Base-by-base conservation (phyloP, 331 rosid genomes). In the Rosa hybrid region DNA sequence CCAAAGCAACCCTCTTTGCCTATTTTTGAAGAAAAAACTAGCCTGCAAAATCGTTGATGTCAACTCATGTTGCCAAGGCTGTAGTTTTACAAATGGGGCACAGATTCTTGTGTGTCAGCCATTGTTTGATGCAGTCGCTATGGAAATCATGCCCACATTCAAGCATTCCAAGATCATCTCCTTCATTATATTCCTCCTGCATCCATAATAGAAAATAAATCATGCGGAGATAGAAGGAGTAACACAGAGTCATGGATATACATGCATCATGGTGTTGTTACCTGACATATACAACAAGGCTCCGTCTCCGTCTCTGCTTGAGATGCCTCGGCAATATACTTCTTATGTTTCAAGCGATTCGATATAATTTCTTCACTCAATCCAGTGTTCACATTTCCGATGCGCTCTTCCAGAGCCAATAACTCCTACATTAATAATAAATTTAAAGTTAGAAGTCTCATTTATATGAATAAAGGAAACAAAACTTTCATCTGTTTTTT, bases 231-330 rank as follows among this genome's bases (percentile, higher is more conserved):
- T 65, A 42, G 65, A 41, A 0, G 44, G 44, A 38, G 12, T 54
- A 4, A 62, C 63, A 53, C 44, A 34, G 20, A 12, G 20, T 68
- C 62, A 44, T 10, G 21, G 50, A 54, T 6, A 34, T 16, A 38
- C 23, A 65, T 7, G 46, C 34, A 7, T 17, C 23, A 67, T 0
- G 23, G 23, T 38, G 42, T 51, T 45, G 8, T 82, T 88, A 96
- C 99, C 97, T 96, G 99, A 85, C 99, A 96, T 71, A 96, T 82
- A 80, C 94, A 91, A 82, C 99, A 96, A 4, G 99, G 99, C 84
- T 93, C 99, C 41, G 89, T 82, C 68, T 93, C 98, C 12, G 50
- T 80, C 68, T 93, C 98, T n/a, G 50, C 68, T 83, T 82, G 88
- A 73, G 84, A 79, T 38, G 82, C 89, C 30, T 68, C 67, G 17